A percentile compares a stretch with the other conserved stretches of the same genome.
Conservation (phyloP, 768 basidiomycete species). For the Russula vinacea region DNA sequence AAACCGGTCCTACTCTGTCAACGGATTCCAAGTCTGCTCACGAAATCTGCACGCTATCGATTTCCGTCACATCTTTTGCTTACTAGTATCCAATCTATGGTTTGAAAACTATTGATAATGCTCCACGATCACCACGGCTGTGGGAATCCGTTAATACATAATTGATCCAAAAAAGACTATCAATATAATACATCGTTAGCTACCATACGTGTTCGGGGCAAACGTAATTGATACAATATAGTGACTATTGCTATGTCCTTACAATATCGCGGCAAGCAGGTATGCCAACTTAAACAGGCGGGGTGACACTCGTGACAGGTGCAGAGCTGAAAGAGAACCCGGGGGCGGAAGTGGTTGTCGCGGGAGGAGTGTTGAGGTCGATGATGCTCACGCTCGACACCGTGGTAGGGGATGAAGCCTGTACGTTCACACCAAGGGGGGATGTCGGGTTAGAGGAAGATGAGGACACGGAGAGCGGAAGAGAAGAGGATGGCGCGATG, state of each 20-base stretch:
- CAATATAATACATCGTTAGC: not conserved
- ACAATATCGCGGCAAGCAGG: conserved; percentile 6
- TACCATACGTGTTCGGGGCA: not conserved
- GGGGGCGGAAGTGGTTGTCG: not conserved
- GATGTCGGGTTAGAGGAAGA: not conserved
- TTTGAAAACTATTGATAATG: too few relatives aligned
- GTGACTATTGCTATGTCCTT: not conserved
- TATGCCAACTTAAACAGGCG: not conserved
- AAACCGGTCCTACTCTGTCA: too few relatives aligned
- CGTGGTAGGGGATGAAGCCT: not conserved
- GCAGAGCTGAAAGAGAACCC: conserved; percentile 12
- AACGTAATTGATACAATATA: conserved; percentile 2
- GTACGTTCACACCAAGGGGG: not conserved
- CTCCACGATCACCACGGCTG: too few relatives aligned
- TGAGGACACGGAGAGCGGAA: not conserved
- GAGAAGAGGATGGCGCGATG: not conserved
- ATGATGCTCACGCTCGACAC: not conserved
- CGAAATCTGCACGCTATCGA: too few relatives aligned
- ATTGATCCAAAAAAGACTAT: not conserved
- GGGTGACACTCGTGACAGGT: conserved; percentile 3
- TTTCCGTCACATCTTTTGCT: too few relatives aligned
- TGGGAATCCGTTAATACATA: not conserved
- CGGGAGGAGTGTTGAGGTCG: conserved; percentile 2
- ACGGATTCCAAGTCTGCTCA: too few relatives aligned
- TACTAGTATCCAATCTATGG: too few relatives aligned